Evolutionary conservation across 2,329 filamentous ascomycete species (phyloP), one percentile per base, ranked within the genome.

Genomic region (Calonectria hongkongensis): DNA sequence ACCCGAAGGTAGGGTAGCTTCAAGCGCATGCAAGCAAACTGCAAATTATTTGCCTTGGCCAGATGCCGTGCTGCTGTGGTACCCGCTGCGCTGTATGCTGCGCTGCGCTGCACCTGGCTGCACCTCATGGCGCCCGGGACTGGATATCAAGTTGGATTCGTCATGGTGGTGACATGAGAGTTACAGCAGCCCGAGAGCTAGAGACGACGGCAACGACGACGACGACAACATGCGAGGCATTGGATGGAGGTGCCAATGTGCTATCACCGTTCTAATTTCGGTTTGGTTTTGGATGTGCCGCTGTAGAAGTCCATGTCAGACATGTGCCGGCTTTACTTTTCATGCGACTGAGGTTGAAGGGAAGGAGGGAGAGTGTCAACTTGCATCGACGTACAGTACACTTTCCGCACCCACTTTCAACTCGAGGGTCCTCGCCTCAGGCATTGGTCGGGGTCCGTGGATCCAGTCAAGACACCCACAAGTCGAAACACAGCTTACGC

Each of bases 271-370:
- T 39, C 36, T 39, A 25, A 58, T 58, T 58, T 58, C 30, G 30
- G 21, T 25, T 39, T 43, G 58, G 36, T 41, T 39, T 30, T 48
- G 51, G 43, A 60, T 33, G 43, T 68, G 54, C 41, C 51, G 66
- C 48, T 68, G 51, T 51, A 60, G 66, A 67, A 58, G 64, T 18
- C 8, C 33, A 47, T 10, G 41, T 28, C 41, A 67, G 65, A 47
- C 66, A 68, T 68, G 66, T 68, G 66, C 66, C 66, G 66, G 21
- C 51, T 41, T 67, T 68, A 43, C 51, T 60, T 60, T 68, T 50
- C 65, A 58, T 58, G 54, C 54, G n/a, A 58, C 54, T 54, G 54
- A 58, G n/a, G 51, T 56, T 56, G 51, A 54, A 54, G 18, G 50
- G 51, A 51, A 68, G 36, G 66, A 63, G 36, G n/a, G 43, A 39